Conservation (phyloP, 2,329 filamentous ascomycete genomes). For the Colletotrichum liriopes region DNA sequence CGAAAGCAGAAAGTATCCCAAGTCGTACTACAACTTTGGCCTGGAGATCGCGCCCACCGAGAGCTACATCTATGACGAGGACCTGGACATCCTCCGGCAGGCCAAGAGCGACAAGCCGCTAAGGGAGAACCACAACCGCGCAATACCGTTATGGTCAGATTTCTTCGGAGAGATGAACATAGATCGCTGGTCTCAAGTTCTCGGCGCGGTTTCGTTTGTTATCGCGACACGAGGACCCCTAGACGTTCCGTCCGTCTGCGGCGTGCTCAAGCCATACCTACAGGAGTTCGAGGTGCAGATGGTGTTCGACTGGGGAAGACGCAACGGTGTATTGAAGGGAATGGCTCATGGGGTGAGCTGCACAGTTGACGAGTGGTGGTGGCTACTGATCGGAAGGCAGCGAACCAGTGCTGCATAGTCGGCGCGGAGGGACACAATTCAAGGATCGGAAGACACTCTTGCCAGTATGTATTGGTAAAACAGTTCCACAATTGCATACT, state of each 20-base stretch:
- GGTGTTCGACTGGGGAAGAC: constrained; percentile 72
- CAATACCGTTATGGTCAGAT: constrained; percentile 81
- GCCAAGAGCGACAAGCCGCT: constrained; percentile 59
- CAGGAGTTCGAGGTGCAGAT: constrained; percentile 75
- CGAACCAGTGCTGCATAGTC: constrained; percentile 23
- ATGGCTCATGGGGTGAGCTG: constrained; percentile 59
- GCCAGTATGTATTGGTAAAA: not conserved
- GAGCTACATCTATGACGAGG: constrained; percentile 70
- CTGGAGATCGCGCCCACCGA: constrained; percentile 72
- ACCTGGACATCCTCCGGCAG: constrained; percentile 59
- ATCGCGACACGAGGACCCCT: constrained; percentile 75
- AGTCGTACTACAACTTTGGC: constrained; percentile 75
- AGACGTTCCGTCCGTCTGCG: constrained; percentile 66
- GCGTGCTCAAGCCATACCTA: constrained; percentile 70
- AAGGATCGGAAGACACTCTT: not conserved
- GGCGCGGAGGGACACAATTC: not conserved
- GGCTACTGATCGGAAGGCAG: constrained; percentile 67
- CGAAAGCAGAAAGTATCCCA: constrained; percentile 78
- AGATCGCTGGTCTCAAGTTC: constrained; percentile 75
- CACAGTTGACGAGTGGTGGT: constrained; percentile 77
- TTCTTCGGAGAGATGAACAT: constrained; percentile 74
- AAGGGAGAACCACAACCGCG: constrained; percentile 57
- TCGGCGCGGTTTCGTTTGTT: constrained; percentile 74
- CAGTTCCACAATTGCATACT: not conserved
- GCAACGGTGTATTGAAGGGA: constrained; percentile 65